Base-by-base conservation (phyloP, 768 basidiomycete species). In the Russula vinacea region DNA sequence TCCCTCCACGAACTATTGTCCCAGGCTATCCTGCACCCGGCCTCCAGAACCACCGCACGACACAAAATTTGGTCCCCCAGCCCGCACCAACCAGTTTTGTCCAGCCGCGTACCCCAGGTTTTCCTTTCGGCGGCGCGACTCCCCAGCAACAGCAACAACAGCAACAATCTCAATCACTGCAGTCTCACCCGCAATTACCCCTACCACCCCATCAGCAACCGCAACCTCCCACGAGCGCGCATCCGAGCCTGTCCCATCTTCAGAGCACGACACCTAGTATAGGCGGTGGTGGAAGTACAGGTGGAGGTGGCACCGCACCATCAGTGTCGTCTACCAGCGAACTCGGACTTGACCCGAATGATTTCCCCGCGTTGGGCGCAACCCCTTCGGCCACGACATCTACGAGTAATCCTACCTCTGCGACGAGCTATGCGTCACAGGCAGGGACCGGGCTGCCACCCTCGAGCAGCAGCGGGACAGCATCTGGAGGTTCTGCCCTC, bases 291-390 rank as follows among this genome's bases (percentile, higher is more conserved):
- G 52, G 54, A 5, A 29, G 50, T 22, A 54, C 10, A 3, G 58
- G 58, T 19, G 64, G 59, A n/a, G 64, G 59, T 26, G 78, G 80
- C 49, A 80, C 76, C 61, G 81, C 85, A 42, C 83, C 85, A 53
- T 84, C 84, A 54, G 81, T 79, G 65, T 85, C 84, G 56, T 87
- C 87, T 32, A 78, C 83, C 39, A 87, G 82, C 73, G 90, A 92
- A 72, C 85, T 89, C 63, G 88, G 86, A 22, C 83, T 92, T 44
- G 91, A 92, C 78, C 90, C 85, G 37, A 91, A 90, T 71, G 91
- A 92, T 75, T 92, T 92, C 70, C 91, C 91, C n/a, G 90, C 89
- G 16, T 83, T 93, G 22, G 91, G 91, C 37, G 78, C 82, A 45
- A 85, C 86, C 49, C 80, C 82, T 16, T 81, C 78, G 40, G 72